Percentiles rank a stretch among this genome's conserved stretches.
Evolutionary conservation across 345 rosid species (phyloP).

Genomic region (Limnanthes douglasii): DNA sequence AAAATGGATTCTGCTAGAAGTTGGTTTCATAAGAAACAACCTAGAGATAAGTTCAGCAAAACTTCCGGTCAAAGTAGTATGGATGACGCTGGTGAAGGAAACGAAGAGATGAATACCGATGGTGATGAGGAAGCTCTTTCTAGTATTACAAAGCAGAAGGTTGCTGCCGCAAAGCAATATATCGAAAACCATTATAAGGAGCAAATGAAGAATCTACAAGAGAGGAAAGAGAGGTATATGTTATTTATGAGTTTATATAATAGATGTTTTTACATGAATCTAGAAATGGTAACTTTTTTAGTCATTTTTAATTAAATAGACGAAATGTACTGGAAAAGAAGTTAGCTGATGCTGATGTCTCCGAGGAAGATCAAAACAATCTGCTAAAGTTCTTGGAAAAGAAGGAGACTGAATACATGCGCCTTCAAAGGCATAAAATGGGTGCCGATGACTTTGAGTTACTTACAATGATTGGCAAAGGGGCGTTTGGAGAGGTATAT

Average conservation of each 20-base stretch:
- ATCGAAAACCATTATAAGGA: conserved; percentile 70
- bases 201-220: conserved; percentile 65
- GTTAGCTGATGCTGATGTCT: conserved; percentile 84
- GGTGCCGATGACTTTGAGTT: conserved; percentile 84
- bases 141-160: conserved; percentile 45
- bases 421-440: conserved; percentile 91
- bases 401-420: conserved; percentile 94
- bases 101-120: conserved; percentile 3
- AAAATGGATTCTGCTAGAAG: conserved; percentile 64
- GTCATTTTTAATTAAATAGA: conserved; percentile 14
- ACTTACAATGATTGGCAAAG: conserved; percentile 69
- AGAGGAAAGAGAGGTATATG: conserved; percentile 47
- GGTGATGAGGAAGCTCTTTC: conserved; percentile 31
- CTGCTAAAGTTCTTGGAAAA: conserved; percentile 75
- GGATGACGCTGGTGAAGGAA: conserved; percentile 7
- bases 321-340: conserved; percentile 59
- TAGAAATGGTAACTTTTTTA: not conserved
- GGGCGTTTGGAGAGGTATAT: conserved; percentile 70
- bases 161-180: conserved; percentile 60
- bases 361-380: conserved; percentile 84
- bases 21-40: conserved; percentile 56
- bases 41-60: conserved; percentile 34
- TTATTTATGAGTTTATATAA: too few species aligned
- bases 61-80: conserved; percentile 6
- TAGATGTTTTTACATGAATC: not conserved